Percentiles rank a stretch among this genome's conserved stretches.
Conservation (phyloP, 257 asterid genomes). For the Henckelia pumila region DNA sequence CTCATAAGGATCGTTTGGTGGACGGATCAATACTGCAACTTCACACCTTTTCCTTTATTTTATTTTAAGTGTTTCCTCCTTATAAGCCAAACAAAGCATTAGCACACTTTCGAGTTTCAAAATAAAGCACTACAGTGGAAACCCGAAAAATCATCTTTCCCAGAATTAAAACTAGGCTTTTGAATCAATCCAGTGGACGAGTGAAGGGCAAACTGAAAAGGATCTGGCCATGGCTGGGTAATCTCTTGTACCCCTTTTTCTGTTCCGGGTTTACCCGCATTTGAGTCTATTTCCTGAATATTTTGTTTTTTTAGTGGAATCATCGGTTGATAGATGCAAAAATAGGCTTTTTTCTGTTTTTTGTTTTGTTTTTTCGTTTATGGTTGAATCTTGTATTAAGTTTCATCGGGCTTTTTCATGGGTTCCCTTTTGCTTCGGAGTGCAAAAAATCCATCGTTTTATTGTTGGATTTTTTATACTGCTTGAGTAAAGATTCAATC, state of each 20-base stretch:
- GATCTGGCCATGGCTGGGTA: constrained; percentile 60
- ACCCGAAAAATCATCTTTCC: constrained; percentile 20
- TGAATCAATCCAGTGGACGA: background rate
- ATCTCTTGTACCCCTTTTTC: constrained; percentile 8
- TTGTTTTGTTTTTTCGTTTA: background rate
- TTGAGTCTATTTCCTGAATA: constrained; percentile 4
- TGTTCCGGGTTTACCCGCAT: background rate
- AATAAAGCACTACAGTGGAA: background rate
- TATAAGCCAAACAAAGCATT: background rate
- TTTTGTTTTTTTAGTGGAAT: background rate
- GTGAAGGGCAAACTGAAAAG: background rate
- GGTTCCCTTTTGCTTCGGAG: constrained; percentile 18
- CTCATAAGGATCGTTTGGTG: no score
- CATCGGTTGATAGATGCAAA: background rate
- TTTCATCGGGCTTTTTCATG: background rate
- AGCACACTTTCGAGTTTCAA: background rate
- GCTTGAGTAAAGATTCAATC: constrained; percentile 20
- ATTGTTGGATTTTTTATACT: constrained; percentile 7
- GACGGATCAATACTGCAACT: no score
- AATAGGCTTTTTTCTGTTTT: no score
- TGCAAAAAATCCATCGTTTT: constrained; percentile 21
- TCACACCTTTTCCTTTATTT: no score
- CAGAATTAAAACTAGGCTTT: constrained; percentile 21
- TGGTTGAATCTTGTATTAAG: constrained; percentile 24
- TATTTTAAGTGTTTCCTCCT: background rate